phyloP scores from a whole-genome alignment of 768 basidiomycete species.

The Tricholoma saponaceum region DNA sequence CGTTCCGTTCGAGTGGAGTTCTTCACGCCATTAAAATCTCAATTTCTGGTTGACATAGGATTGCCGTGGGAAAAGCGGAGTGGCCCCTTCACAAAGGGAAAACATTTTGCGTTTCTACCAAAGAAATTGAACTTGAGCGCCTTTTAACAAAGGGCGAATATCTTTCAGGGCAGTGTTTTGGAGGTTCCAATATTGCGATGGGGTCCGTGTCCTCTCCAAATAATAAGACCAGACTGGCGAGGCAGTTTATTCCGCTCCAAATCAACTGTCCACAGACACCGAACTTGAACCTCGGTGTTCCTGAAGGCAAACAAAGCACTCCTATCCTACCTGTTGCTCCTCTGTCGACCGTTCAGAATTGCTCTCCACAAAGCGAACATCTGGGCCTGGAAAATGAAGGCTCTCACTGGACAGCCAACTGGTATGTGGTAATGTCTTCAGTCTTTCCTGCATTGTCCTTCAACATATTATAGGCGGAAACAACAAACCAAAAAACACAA shows the following conservation, averaged over 20 bases:
- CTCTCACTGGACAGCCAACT: conserved; percentile 66
- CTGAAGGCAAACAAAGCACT: conserved; percentile 22
- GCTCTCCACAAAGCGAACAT: conserved; percentile 9
- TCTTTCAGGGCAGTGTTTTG: conserved; percentile 64
- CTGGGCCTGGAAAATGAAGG: conserved; percentile 15
- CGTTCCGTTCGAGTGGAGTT: conserved; percentile 15
- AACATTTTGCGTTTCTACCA: conserved; percentile 39
- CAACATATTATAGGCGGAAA: conserved; percentile 53
- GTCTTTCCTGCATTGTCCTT: background rate
- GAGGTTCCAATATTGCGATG: conserved; percentile 4
- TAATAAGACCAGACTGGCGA: background rate
- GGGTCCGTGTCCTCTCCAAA: background rate
- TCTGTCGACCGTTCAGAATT: conserved; percentile 16
- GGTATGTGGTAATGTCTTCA: conserved; percentile 31
- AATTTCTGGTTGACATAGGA: conserved; percentile 28
- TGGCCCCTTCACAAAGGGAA: conserved; percentile 36
- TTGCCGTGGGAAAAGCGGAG: conserved; percentile 47
- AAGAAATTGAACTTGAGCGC: conserved; percentile 65
- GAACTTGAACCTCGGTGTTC: conserved; percentile 12
- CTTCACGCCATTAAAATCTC: background rate
- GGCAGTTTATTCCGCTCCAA: conserved; percentile 21
- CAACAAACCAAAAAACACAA: conserved; percentile 73
- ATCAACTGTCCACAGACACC: conserved; percentile 19
- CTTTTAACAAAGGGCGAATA: conserved; percentile 50
- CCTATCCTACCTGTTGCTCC: conserved; percentile 38